Evolutionary conservation across 2,329 filamentous ascomycete species (phyloP), one percentile per base, ranked within the genome.

Genomic region (Fusarium pseudoanthophilum): DNA sequence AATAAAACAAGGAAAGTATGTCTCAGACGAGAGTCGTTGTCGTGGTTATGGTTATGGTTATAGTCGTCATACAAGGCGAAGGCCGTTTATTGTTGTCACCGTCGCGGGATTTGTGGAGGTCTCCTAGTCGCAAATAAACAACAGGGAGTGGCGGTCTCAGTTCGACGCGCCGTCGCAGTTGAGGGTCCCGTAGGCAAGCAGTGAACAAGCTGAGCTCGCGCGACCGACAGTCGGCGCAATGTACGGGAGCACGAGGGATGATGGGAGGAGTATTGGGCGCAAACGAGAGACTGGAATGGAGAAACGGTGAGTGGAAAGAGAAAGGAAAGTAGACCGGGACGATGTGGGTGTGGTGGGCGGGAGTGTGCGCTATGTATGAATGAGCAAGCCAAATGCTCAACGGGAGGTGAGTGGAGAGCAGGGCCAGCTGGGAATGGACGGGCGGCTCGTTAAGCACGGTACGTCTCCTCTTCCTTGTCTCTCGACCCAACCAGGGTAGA

Each of bases 221-320:
- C 61, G 52, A 72, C 75, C 69, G 67, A 63, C 40, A 61, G 57
- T 71, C 70, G 68, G 68, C 67, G 53, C 72, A 78, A 64, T 67
- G 60, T 65, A 75, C 65, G 63, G 60, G 55, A 64, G 64, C 60
- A 71, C 73, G 57, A 60, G 66, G 75, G 64, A 73, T 64, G 71
- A 67, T 68, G 67, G 69, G 64, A 61, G 71, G 64, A 64, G 69
- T 72, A 68, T 77, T 73, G 67, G 64, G 70, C 75, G 74, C 75
- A 79, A 79, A 81, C 71, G 80, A 80, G 75, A 69, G 80, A 82
- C 78, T 78, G 78, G 75, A 77, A 82, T 78, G 69, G 77, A 74
- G 73, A 70, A 77, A 78, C 77, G 75, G 76, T 77, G 79, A 78
- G 72, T 73, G 77, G 75, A 69, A 77, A 72, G 72, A 70, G 70